A percentile compares a stretch with the other conserved stretches of the same genome.
These are phyloP conservation scores for Chalciporus sp. DNA, from an alignment of 1,284 basidiomycete species.

Conservation along the genomic window DNA sequence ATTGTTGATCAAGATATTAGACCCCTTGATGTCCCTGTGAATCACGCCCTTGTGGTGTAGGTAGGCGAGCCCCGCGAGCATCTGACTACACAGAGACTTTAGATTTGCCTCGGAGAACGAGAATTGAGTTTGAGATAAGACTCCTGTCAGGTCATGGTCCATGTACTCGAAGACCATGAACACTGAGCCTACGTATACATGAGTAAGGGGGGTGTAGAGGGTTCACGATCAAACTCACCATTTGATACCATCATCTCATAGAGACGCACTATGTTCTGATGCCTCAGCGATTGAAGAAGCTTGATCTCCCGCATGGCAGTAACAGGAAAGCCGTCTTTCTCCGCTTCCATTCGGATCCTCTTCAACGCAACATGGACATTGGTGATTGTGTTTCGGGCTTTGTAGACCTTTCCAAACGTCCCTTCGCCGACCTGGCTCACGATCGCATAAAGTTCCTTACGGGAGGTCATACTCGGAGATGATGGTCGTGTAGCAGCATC, in stretches of 20 bases:
- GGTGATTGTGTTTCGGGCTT: conserved; percentile 83
- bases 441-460: conserved; percentile 80
- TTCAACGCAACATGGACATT: conserved; percentile 89
- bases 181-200: conserved; percentile 70
- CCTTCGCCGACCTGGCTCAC: conserved; percentile 97
- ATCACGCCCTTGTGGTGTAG: conserved; percentile 95
- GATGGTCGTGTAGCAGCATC: conserved; percentile 35
- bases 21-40: conserved; percentile 98
- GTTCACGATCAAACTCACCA: conserved; percentile 53
- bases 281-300: conserved; percentile 87
- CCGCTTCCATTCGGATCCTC: conserved; percentile 97
- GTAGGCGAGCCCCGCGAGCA: conserved; percentile 92
- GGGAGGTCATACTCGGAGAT: conserved; percentile 36
- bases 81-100: conserved; percentile 94
- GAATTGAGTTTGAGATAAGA: conserved; percentile 90
- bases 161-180: conserved; percentile 99
- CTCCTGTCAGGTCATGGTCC: conserved; percentile 97
- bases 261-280: conserved; percentile 87
- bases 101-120: conserved; percentile 84
- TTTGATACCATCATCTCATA: conserved; percentile 99
- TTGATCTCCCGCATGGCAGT: conserved; percentile 99
- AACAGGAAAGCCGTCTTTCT: conserved; percentile 97
- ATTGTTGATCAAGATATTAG: conserved; percentile 96
- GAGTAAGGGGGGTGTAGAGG: conserved; percentile 5
- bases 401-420: conserved; percentile 99